Conservation (phyloP, 305 asterid genomes). For the Ilex paraguariensis region DNA sequence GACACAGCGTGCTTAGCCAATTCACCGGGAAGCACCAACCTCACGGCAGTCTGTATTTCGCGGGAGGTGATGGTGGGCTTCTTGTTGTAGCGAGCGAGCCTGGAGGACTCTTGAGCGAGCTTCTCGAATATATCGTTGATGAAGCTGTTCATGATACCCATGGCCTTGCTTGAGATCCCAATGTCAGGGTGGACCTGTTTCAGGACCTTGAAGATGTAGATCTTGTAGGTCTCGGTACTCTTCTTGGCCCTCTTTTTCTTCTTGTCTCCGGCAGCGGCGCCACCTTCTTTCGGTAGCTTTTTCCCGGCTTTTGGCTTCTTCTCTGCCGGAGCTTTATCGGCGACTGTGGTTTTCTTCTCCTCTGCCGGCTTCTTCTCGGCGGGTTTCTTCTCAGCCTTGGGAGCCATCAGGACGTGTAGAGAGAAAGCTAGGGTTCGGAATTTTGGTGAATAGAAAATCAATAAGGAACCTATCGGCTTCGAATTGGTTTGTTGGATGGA, state of each 20-base stretch:
- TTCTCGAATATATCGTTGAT: constrained; percentile 23
- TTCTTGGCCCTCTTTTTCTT: constrained; percentile 24
- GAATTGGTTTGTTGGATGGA: no score
- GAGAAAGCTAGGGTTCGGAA: no score
- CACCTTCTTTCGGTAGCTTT: constrained; percentile 19
- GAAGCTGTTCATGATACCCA: constrained; percentile 27
- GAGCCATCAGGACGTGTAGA: background rate
- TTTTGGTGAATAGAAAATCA: no score
- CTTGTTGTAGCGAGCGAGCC: constrained; percentile 21
- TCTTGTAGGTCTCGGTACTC: constrained; percentile 20
- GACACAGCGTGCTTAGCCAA: constrained; percentile 25
- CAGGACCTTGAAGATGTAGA: constrained; percentile 20
- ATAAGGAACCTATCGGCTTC: no score
- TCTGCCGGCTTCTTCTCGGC: constrained; percentile 19
- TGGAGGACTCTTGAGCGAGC: constrained; percentile 22
- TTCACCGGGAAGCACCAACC: constrained; percentile 25
- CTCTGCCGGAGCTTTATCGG: constrained; percentile 15
- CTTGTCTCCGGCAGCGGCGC: constrained; percentile 12
- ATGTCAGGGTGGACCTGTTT: constrained; percentile 27
- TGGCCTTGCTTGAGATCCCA: constrained; percentile 27
- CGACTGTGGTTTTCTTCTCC: constrained; percentile 11
- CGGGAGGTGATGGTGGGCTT: constrained; percentile 25
- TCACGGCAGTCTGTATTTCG: constrained; percentile 25
- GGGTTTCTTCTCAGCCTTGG: constrained; percentile 9
- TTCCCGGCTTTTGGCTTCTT: constrained; percentile 23